Evolutionary conservation across 1,139 yeast genomes (phyloP).

Genomic region (Lodderomyces orthopsilosis): DNA sequence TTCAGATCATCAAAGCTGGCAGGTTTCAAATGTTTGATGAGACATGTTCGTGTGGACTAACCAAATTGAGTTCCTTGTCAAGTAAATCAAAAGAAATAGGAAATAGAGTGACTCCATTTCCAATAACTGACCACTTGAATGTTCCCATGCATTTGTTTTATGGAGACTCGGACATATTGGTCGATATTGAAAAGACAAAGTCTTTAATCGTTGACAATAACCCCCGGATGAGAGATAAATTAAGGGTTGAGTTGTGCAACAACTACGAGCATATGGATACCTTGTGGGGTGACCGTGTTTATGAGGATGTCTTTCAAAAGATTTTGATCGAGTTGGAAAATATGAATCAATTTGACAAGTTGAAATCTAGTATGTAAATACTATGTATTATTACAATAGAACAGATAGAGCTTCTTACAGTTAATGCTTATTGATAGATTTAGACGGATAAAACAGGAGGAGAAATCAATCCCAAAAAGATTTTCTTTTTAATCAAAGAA

Average conservation of each 20-base stretch:
- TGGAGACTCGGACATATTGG: constrained; percentile 40
- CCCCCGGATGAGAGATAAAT: constrained; percentile 22
- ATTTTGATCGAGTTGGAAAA: constrained; percentile 14
- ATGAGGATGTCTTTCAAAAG: constrained; percentile 25
- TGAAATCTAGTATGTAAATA: neutral
- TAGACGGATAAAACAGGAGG: too few relatives aligned
- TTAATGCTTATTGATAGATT: neutral
- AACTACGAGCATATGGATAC: constrained; percentile 39
- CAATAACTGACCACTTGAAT: constrained; percentile 42
- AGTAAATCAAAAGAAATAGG: constrained; percentile 22
- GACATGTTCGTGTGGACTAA: constrained; percentile 28
- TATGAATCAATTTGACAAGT: neutral
- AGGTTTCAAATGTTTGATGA: constrained; percentile 50
- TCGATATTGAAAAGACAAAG: constrained; percentile 37
- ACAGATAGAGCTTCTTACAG: neutral
- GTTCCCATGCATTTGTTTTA: constrained; percentile 42
- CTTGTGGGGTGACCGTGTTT: constrained; percentile 31
- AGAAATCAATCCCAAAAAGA: too few relatives aligned
- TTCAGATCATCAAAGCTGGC: constrained; percentile 40
- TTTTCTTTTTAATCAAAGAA: too few relatives aligned
- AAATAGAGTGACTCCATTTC: constrained; percentile 58
- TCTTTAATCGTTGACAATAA: constrained; percentile 25
- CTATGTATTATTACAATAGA: neutral
- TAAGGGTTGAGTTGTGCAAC: constrained; percentile 23
- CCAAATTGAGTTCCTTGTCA: constrained; percentile 23